These are phyloP conservation scores for Pestalotiopsis fici DNA, from an alignment of 2,329 filamentous ascomycete species.

Conservation along the genomic window DNA sequence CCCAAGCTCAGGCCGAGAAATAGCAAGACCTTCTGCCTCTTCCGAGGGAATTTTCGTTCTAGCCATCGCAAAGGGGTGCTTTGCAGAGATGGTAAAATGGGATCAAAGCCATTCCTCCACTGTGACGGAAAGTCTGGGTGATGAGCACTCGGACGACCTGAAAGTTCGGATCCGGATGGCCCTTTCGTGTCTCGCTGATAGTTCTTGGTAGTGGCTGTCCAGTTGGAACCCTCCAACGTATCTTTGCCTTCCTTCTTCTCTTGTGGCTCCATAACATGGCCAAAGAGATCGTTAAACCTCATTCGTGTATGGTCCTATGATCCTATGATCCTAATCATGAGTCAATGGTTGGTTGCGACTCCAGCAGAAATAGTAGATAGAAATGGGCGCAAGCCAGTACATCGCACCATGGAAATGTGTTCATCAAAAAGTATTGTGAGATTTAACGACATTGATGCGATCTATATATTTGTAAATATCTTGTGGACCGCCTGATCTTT, in stretches of 20 bases:
- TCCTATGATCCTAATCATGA: too few relatives aligned
- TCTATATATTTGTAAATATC: not conserved
- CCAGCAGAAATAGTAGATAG: too few relatives aligned
- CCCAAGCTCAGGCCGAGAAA: slow-evolving; percentile 3
- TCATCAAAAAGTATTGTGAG: not conserved
- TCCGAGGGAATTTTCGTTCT: slow-evolving; percentile 1
- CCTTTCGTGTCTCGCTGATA: not conserved
- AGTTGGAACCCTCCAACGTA: not conserved
- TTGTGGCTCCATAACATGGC: not conserved
- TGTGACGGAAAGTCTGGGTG: not conserved
- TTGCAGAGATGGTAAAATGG: not conserved
- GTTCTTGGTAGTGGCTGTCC: not conserved
- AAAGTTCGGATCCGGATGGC: not conserved
- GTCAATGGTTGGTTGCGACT: too few relatives aligned
- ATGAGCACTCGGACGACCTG: not conserved
- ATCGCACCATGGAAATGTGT: not conserved
- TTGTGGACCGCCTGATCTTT: not conserved
- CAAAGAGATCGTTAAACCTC: not conserved
- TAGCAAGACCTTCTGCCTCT: slow-evolving; percentile 1
- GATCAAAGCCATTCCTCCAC: not conserved
- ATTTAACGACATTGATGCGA: not conserved
- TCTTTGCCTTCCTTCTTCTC: not conserved
- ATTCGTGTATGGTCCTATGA: too few relatives aligned
- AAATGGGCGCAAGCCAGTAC: too few relatives aligned
- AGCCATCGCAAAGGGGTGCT: not conserved